These are phyloP conservation scores for Termitomyces titanicus DNA, from an alignment of 768 basidiomycete species.

Conservation along the genomic window DNA sequence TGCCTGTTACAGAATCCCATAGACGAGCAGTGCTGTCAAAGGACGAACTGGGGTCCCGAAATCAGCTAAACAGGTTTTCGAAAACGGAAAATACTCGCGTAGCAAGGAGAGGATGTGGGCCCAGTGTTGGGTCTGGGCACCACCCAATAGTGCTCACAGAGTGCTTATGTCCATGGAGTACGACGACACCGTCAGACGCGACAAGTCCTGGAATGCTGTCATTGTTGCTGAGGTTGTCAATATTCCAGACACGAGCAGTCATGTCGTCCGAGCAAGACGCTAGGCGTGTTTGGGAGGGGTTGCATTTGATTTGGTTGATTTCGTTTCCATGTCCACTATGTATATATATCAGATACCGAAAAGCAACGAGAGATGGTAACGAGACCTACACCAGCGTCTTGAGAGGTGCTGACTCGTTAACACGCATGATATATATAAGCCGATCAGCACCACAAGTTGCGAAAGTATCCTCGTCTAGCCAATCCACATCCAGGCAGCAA, in stretches of 20 bases:
- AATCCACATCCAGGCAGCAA: slow-evolving; percentile 80
- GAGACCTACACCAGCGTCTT: slow-evolving; percentile 59
- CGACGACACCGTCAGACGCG: slow-evolving; percentile 31
- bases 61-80: not conserved
- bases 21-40: slow-evolving; percentile 79
- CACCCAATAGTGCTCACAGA: slow-evolving; percentile 67
- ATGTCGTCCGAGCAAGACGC: slow-evolving; percentile 83
- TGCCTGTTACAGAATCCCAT: slow-evolving; percentile 79
- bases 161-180: slow-evolving; percentile 62
- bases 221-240: slow-evolving; percentile 35
- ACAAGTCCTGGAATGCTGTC: slow-evolving; percentile 42
- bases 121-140: slow-evolving; percentile 52
- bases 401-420: slow-evolving; percentile 50
- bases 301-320: slow-evolving; percentile 75
- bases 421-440: slow-evolving; percentile 55
- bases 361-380: not conserved
- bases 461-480: slow-evolving; percentile 69
- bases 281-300: slow-evolving; percentile 58
- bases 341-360: slow-evolving; percentile 9
- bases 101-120: slow-evolving; percentile 59
- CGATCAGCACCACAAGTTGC: slow-evolving; percentile 73
- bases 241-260: slow-evolving; percentile 74
- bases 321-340: slow-evolving; percentile 71
- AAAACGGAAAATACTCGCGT: slow-evolving; percentile 46
- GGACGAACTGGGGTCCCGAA: slow-evolving; percentile 49